Conservation (phyloP, 495 filamentous ascomycete species). For the Hypomontagnella submonticulosa region DNA sequence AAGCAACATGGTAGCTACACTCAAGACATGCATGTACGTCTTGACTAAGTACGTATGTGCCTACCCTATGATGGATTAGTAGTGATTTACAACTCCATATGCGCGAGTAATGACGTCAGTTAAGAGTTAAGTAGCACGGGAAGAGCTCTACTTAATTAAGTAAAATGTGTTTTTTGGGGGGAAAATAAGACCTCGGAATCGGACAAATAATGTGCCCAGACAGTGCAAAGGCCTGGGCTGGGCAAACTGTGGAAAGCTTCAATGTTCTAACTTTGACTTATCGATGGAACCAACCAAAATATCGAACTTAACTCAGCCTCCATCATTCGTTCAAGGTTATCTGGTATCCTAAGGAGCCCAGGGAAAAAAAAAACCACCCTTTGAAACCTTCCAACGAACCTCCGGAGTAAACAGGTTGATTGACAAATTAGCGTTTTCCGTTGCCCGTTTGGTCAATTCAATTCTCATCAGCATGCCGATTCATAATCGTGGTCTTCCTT, state of each 20-base stretch:
- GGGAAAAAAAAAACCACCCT: not conserved
- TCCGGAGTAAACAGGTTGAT: conserved; percentile 5
- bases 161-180: no score
- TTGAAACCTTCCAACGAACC: not conserved
- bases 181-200: conserved; percentile 19
- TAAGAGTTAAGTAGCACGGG: not conserved
- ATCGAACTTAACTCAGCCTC: conserved; percentile 1
- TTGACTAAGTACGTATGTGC: not conserved
- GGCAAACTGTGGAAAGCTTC: no score
- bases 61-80: not conserved
- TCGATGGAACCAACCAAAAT: conserved; percentile 18
- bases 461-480: conserved; percentile 29
- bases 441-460: conserved; percentile 1
- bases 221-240: no score
- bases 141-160: no score
- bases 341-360: not conserved
- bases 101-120: conserved; percentile 2
- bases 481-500: conserved; percentile 32
- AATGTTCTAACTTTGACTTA: not conserved
- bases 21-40: no score
- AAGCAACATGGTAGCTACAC: no score
- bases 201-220: conserved; percentile 20
- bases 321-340: conserved; percentile 14
- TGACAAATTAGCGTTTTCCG: not conserved
- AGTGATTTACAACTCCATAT: no score